Evolutionary conservation across 306 rosid genomes (phyloP), one percentile per base, ranked within the genome.

Genomic region (Quercus dentata): DNA sequence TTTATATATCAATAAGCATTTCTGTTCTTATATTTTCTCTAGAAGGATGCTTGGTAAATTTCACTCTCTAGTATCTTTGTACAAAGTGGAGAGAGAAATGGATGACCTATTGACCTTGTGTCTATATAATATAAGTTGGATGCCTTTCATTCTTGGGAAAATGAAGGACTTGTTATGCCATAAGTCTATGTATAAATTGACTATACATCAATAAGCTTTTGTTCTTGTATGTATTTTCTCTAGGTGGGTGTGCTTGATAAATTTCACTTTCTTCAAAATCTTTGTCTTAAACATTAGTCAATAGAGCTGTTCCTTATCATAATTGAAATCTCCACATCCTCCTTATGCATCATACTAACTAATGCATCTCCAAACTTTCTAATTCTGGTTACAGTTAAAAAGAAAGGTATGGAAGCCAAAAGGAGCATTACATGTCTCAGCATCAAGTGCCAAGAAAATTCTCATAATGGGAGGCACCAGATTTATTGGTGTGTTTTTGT

Each of bases 391-490:
- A 54, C 87, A 94, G 97, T 86, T 81, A 20, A 92, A 89, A 82
- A 92, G 88, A 82, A 91, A 82, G 88, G 58, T 35, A 69, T 82
- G 87, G 78, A 88, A 86, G 75, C 88, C 95, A 62, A 90, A 87
- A 79, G 92, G 87, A 65, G 91, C 91, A 4, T 81, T 90, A 35
- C 78, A 62, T 49, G 92, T 95, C 71, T 80, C 92, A 61, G 99
- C 97, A 58, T 88, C 94, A 74, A 88, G 88, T 84, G 52, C 86
- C 78, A 95, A 93, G 88, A 95, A 95, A 87, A 89, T 95, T 74
- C 97, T 95, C 31, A 83, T 95, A 70, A 95, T 95, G 98, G 99
- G 99, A 54, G 99, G 98, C 72, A 95, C 98, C 74, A 83, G 99
- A 25, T 93, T 95, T 59, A 95, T 95, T 76, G 99, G 99, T 71